These are phyloP conservation scores for Heracleum sosnowskyi DNA, from an alignment of 129 eudicot genomes.

Conservation along the genomic window DNA sequence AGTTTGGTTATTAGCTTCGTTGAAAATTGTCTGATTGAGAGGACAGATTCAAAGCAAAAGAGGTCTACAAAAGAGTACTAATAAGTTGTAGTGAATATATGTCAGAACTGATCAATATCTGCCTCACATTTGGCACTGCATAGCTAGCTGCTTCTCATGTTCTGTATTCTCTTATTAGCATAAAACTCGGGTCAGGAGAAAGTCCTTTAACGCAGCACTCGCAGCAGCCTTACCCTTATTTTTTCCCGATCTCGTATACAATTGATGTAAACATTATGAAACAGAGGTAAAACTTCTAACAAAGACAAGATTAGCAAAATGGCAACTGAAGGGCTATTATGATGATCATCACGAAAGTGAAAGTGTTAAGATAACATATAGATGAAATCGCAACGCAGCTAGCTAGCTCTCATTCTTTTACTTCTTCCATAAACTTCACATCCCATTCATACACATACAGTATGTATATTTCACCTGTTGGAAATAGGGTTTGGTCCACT, in stretches of 20 bases:
- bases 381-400: neutral
- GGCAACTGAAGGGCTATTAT: no score
- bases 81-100: no score
- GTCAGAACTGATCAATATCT: neutral
- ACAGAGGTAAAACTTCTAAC: conserved; percentile 14
- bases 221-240: neutral
- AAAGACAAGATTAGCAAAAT: conserved; percentile 6
- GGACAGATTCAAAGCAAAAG: no score
- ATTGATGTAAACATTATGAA: neutral
- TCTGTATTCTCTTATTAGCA: conserved; percentile 2
- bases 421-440: no score
- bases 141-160: neutral
- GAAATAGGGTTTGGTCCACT: conserved; percentile 89
- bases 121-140: neutral
- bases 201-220: neutral
- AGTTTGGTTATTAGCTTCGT: no score
- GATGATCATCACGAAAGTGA: neutral
- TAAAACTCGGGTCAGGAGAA: neutral
- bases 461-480: conserved; percentile 33
- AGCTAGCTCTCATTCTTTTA: neutral
- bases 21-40: no score
- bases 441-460: no score
- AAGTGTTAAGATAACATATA: neutral
- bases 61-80: no score
- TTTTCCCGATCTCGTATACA: neutral